Evolutionary conservation across 129 eudicot species (phyloP), one percentile per base, ranked within the genome.

Genomic region (Lonicera japonica): DNA sequence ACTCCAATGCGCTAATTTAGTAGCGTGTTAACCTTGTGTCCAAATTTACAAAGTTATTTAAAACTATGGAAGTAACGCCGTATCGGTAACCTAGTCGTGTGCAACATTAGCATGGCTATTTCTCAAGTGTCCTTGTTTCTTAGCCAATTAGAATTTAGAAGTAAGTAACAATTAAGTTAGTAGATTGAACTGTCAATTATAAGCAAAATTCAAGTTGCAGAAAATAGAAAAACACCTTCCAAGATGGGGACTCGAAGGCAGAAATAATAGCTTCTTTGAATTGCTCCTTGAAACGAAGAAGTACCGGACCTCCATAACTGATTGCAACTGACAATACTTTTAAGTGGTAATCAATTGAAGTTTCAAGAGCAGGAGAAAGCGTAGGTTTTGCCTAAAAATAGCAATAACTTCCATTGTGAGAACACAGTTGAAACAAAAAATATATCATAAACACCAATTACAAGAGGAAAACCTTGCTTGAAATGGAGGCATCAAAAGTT

Each of bases 361-460:
- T 80, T 77, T 94, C 99, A 16, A 94, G 87, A 61, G 99, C 99
- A 60, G 99, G 99, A 63, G 99, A 94, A 16, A 88, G 83, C 47
- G 80, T 76, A 8, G 86, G 73, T 75, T 75, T 88, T 70, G 64
- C 84, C 99, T 94, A 58, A 16, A 45, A 63, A 70, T 25, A 4
- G 11, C 20, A 69, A 41, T 10, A 22, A 66, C 21, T 41, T 51
- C 52, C 22, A 50, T 47, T 51, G 61, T 39, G 54, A 39, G 55
- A 51, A 51, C 34, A 52, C 64, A 40, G 21, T 63, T 40, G 57
- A 63, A 73, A 65, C 64, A 77, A 50, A 60, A 16, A 66, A 29
- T 22, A 65, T 60, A 68, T 17, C 25, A 58, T 24, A 36, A 56
- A 39, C 70, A 39, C 15, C 46, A 34, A 12, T 41, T 34, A 17